A percentile compares a stretch with the other conserved stretches of the same genome.
These are phyloP conservation scores for Guillardia theta DNA, from an alignment of 78 protist species.

Conservation along the genomic window DNA sequence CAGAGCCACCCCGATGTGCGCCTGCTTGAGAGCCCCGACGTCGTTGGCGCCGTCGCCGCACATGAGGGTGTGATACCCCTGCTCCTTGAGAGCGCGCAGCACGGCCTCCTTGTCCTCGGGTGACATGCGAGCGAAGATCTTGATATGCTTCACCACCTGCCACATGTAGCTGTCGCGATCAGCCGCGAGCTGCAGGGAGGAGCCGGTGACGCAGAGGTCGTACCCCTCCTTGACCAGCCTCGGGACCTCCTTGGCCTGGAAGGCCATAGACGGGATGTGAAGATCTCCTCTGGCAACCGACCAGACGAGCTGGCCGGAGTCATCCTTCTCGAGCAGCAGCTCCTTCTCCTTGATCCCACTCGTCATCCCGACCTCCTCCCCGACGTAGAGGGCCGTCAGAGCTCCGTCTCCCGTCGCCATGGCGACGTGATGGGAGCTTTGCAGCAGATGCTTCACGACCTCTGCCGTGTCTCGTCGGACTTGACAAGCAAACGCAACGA, in stretches of 20 bases:
- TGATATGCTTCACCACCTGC: not conserved
- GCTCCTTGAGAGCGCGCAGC: slow-evolving; percentile 39
- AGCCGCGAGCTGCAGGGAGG: not conserved
- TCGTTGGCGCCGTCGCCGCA: slow-evolving; percentile 99
- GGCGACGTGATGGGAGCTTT: not conserved
- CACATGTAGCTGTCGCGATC: not conserved
- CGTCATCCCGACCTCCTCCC: slow-evolving; percentile 47
- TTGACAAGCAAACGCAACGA: slow-evolving; percentile 72
- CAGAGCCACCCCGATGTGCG: slow-evolving; percentile 68
- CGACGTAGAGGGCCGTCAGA: slow-evolving; percentile 61
- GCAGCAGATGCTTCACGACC: not conserved
- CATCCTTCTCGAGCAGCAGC: not conserved
- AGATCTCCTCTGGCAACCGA: not conserved
- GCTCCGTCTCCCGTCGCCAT: not conserved
- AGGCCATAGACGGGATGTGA: not conserved
- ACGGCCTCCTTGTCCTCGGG: slow-evolving; percentile 79
- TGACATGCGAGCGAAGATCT: slow-evolving; percentile 79
- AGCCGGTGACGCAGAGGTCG: slow-evolving; percentile 51
- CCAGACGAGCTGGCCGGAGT: too few species aligned
- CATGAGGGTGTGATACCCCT: slow-evolving; percentile 88
- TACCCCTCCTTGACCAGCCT: not conserved
- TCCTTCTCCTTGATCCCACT: not conserved
- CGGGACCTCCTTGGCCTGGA: not conserved
- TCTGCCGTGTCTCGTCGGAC: slow-evolving; percentile 12
- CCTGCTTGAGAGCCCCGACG: slow-evolving; percentile 98